Base-by-base conservation (phyloP, 169 alveolate species). In the Cryptosporidium meleagridis region DNA sequence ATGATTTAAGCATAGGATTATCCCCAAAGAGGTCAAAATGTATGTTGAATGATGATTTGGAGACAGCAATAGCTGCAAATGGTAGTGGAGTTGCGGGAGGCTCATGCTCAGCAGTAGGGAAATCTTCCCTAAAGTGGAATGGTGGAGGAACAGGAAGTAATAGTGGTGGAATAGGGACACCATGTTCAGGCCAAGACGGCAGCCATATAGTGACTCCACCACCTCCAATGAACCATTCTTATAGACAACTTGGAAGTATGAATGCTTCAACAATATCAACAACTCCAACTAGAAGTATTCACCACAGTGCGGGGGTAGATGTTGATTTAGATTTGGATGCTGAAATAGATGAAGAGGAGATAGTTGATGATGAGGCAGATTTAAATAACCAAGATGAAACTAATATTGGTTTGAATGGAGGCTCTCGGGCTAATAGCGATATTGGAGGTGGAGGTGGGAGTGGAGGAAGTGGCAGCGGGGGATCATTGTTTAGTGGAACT, bases 201-300 rank as follows among this genome's bases (percentile, higher is more conserved):
- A 75, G 58, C 65, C 86, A 75, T 37, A 75, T 59, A 53, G 55
- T 75, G 12, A 75, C 86, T 35, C 86, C 86, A 23, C 72, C n/a
- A 48, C 55, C 86, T 39, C 86, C 86, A 75, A 18, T 61, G 10
- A 75, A 35, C 31, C 86, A 75, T 75, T 58, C 86, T 35, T 75
- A 58, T 75, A 14, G 55, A 48, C 70, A 75, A 35, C 58, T 35
- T 58, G 65, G 35, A 26, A 58, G 73, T n/a, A 61, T 59, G 14
- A 75, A 58, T 58, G 61, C 61, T 26, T 75, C 86, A 23, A 48
- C 86, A 37, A 53, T 58, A 23, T 48, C 58, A 37, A 48, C 86
- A 7, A 75, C 86, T 16, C 41, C 86, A 35, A 31, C 86, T 5
- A 55, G 65, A 23, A 75, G 71, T 26, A 75, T 31, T 61, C 61